These are phyloP conservation scores for Neurospora sp. DNA, from an alignment of 2,329 filamentous ascomycete genomes.

Conservation along the genomic window DNA sequence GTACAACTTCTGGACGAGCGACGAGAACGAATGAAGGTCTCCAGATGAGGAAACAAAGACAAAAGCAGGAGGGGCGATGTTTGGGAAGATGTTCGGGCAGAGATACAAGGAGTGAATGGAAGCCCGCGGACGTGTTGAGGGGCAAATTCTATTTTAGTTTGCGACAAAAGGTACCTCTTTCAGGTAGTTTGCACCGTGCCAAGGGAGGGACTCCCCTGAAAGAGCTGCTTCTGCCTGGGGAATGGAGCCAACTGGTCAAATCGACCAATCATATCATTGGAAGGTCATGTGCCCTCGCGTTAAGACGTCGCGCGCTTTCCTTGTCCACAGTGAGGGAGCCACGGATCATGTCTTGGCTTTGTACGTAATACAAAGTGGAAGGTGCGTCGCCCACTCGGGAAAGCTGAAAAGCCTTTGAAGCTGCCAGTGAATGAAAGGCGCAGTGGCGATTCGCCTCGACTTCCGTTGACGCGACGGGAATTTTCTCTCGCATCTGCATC, in stretches of 20 bases:
- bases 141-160: conserved; percentile 16
- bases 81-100: background rate
- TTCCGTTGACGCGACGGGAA: background rate
- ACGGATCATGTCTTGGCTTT: background rate
- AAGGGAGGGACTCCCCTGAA: background rate
- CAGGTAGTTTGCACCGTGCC: background rate
- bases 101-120: background rate
- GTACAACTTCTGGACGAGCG: background rate
- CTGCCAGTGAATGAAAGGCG: background rate
- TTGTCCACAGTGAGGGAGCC: background rate
- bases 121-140: conserved; percentile 15
- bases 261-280: conserved; percentile 7
- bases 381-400: background rate
- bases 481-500: background rate
- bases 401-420: background rate
- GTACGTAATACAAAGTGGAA: background rate
- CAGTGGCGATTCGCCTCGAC: background rate
- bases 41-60: background rate
- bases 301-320: conserved; percentile 10
- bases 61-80: background rate
- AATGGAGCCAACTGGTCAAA: background rate
- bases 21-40: background rate
- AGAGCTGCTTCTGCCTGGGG: conserved; percentile 8
- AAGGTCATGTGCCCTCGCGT: conserved; percentile 18
- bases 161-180: conserved; percentile 15